A percentile compares a stretch with the other conserved stretches of the same genome.
Evolutionary conservation across 345 rosid genomes (phyloP).

Genomic region (Combretum micranthum): DNA sequence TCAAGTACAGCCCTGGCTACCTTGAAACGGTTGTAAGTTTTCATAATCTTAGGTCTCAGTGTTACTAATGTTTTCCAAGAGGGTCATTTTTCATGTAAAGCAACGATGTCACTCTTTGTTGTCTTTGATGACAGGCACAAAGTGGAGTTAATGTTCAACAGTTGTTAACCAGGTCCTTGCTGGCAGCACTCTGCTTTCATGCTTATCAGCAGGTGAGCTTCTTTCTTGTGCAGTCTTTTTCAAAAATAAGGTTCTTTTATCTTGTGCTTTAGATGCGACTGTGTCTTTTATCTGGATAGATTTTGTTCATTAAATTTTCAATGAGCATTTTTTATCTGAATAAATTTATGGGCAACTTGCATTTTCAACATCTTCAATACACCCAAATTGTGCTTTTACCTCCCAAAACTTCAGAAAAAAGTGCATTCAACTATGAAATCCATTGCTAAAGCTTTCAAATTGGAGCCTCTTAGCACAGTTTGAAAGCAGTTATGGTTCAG

Average conservation of each 20-base stretch:
- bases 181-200: conserved; percentile 91
- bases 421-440: too few species aligned
- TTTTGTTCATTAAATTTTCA: too few species aligned
- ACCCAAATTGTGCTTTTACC: too few species aligned
- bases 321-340: too few species aligned
- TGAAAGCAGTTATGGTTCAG: too few species aligned
- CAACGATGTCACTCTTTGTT: conserved; percentile 5
- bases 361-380: too few species aligned
- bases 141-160: conserved; percentile 76
- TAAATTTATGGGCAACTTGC: too few species aligned
- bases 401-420: too few species aligned
- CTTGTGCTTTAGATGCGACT: too few species aligned
- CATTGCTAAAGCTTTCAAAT: too few species aligned
- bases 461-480: too few species aligned
- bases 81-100: neutral
- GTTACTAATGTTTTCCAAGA: neutral
- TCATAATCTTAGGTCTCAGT: neutral
- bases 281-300: too few species aligned
- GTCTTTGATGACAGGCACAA: conserved; percentile 10
- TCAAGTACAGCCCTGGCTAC: conserved; percentile 31
- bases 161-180: conserved; percentile 49
- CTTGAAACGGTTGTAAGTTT: conserved; percentile 37
- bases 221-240: neutral
- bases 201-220: conserved; percentile 89
- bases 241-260: neutral